Conservation (phyloP, 177 flowering plant species). For the Vitis hybrid region DNA sequence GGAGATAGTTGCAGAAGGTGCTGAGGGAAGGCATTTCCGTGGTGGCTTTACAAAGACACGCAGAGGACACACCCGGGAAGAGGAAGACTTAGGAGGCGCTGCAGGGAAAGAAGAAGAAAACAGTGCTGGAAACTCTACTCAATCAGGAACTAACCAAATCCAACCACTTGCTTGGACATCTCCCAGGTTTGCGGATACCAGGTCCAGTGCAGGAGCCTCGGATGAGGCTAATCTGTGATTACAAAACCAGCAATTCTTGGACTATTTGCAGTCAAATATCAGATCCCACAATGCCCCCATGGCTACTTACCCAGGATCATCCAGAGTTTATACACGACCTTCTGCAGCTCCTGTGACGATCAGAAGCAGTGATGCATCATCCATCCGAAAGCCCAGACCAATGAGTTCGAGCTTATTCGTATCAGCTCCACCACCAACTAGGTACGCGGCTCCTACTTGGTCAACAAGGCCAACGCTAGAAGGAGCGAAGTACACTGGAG, state of each 20-base stretch:
- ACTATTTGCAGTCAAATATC: constrained; percentile 13
- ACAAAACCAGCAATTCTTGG: constrained; percentile 15
- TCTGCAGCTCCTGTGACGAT: constrained; percentile 27
- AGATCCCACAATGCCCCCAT: constrained; percentile 10
- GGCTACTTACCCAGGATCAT: constrained; percentile 7
- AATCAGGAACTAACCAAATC: constrained; percentile 5
- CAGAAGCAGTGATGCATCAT: constrained; percentile 19
- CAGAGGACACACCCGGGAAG: too few species aligned
- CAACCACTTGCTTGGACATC: constrained; percentile 16
- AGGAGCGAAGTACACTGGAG: neutral
- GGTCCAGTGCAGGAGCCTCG: constrained; percentile 12
- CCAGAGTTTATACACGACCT: constrained; percentile 7
- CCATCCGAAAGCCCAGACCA: constrained; percentile 21
- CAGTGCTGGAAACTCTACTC: constrained; percentile 12
- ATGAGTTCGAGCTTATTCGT: constrained; percentile 11
- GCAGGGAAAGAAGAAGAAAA: constrained; percentile 17
- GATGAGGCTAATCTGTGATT: constrained; percentile 7
- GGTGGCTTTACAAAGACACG: too few species aligned
- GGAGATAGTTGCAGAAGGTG: too few species aligned
- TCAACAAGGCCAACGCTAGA: constrained; percentile 14
- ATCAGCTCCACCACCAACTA: constrained; percentile 10
- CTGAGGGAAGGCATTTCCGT: too few species aligned
- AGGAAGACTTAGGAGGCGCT: neutral
- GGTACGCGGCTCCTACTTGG: constrained; percentile 12
- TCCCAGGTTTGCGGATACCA: constrained; percentile 8